Conservation (phyloP, 345 rosid species). For the Psidium guajava region DNA sequence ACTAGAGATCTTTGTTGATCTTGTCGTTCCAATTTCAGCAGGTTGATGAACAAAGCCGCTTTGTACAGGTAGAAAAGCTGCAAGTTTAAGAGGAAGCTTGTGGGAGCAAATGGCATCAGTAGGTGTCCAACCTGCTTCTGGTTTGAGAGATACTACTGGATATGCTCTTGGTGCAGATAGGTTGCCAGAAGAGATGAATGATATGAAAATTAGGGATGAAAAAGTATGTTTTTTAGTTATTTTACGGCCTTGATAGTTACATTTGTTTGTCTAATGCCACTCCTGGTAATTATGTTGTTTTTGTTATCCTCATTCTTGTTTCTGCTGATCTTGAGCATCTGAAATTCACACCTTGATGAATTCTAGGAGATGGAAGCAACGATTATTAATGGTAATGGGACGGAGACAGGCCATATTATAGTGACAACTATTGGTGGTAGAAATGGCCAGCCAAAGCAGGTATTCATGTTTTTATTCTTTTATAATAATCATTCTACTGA, state of each 20-base stretch:
- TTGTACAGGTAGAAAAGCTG: not conserved
- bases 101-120: conserved; percentile 22
- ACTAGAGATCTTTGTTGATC: not conserved
- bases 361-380: conserved; percentile 91
- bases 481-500: not conserved
- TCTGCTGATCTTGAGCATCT: not conserved
- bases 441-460: conserved; percentile 97
- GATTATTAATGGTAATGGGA: conserved; percentile 74
- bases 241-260: not conserved
- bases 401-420: conserved; percentile 92
- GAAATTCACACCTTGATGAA: not conserved
- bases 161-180: conserved; percentile 19
- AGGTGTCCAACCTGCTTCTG: conserved; percentile 12
- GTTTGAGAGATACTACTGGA: conserved; percentile 18
- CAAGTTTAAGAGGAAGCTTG: not conserved
- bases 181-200: conserved; percentile 34
- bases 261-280: not conserved
- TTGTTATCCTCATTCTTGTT: not conserved
- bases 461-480: conserved; percentile 4
- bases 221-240: conserved; percentile 3
- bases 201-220: conserved; percentile 36
- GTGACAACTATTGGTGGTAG: conserved; percentile 96
- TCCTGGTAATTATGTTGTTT: not conserved
- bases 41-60: not conserved
- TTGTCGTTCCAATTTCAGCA: not conserved